These are phyloP conservation scores for Limnanthes douglasii DNA, from an alignment of 345 rosid genomes.

Conservation along the genomic window DNA sequence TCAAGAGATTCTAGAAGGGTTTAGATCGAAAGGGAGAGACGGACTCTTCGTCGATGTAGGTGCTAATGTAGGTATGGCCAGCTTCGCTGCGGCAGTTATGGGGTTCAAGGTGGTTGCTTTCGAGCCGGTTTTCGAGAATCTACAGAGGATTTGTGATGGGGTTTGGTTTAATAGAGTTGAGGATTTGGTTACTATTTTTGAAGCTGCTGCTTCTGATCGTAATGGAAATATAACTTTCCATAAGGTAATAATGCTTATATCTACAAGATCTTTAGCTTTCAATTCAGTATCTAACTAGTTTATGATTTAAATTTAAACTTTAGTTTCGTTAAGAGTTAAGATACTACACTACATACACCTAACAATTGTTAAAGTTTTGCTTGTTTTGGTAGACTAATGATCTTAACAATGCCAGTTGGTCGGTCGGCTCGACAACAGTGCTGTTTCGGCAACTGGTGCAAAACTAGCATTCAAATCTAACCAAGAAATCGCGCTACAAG, in stretches of 20 bases:
- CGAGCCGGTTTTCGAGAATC: constrained; percentile 86
- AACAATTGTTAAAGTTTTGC: background rate
- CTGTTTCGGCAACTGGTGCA: constrained; percentile 83
- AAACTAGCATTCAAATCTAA: constrained; percentile 89
- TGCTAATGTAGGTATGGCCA: constrained; percentile 97
- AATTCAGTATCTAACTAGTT: background rate
- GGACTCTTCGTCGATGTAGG: constrained; percentile 86
- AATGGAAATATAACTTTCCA: constrained; percentile 74
- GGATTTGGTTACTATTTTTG: constrained; percentile 64
- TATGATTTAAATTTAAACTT: background rate
- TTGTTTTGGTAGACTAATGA: background rate
- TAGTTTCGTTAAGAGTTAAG: background rate
- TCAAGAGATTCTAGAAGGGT: constrained; percentile 48
- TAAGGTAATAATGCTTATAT: constrained; percentile 30
- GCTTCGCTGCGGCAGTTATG: constrained; percentile 89
- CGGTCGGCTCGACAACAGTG: constrained; percentile 96
- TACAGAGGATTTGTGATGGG: constrained; percentile 96
- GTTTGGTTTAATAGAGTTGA: constrained; percentile 77
- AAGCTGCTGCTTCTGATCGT: constrained; percentile 76
- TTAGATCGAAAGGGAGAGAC: constrained; percentile 21
- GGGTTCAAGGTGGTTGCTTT: constrained; percentile 79
- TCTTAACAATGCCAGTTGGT: constrained; percentile 39
- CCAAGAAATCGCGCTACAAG: constrained; percentile 81
- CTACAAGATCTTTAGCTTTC: background rate
- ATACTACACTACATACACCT: background rate